Base-by-base conservation (phyloP, 805 yeast species). In the Wickerhamomyces bovis region DNA sequence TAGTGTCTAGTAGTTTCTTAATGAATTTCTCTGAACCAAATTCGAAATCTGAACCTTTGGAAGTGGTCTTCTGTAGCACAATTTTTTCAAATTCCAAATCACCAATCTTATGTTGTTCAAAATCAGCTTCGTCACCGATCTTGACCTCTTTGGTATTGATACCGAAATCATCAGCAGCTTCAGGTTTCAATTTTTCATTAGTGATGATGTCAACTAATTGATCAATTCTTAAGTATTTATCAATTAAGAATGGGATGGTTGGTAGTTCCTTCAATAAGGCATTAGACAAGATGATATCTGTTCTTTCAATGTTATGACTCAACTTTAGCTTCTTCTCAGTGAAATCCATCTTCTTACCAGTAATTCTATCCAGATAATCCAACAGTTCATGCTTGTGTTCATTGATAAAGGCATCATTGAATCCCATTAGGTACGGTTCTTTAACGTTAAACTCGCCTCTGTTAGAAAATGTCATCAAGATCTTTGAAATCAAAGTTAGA, bases 401-500 rank as follows among this genome's bases (percentile, higher is more conserved):
- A 2, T 71, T 69, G 19, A 92, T 71, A 55, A 92, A 89, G 2
- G 46, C 53, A 1, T 58, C 58, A 63, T 94, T 92, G 79, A 92
- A 74, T 30, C 68, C 70, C 18, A 76, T 70, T 65, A 92, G 69
- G 71, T 83, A 88, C 0, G 94, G 89, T 58, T 92, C 98, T 58
- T 90, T 92, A 41, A 81, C 80, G 9, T 87, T 84, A 64, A 94
- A 89, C 42, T 66, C 65, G 20, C 83, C 78, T 41, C 95, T 67
- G 53, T 85, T 92, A 3, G 96, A 88, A 49, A 92, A 74, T 25
- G 85, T 85, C 63, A 90, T 75, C 30, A 92, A 61, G 6, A 83
- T 73, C 60, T 92, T 92, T 10, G 97, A 89, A 6, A 90, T 71
- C 20, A 90, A 65, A 0, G 96, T 89, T 41, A 92, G 65, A 0